Evolutionary conservation across 2,329 filamentous ascomycete species (phyloP).

Genomic region (Paradendryphiella salina): DNA sequence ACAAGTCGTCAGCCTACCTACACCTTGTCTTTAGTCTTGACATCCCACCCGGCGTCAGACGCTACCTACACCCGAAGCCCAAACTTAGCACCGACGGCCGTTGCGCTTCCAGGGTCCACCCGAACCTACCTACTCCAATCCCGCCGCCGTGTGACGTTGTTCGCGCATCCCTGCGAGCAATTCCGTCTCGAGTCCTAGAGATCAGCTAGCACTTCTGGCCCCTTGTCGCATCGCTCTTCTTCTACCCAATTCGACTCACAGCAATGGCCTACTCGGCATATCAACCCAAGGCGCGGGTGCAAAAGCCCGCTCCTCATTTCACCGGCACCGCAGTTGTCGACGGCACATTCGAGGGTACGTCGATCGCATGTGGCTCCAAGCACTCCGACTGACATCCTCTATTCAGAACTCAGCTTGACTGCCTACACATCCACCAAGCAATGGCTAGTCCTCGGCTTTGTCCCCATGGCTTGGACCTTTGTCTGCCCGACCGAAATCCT

Average conservation of each 20-base stretch:
- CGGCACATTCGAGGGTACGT: slow-evolving; percentile 47
- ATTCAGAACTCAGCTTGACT: slow-evolving; percentile 44
- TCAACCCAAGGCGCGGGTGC: slow-evolving; percentile 46
- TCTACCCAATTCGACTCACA: background rate
- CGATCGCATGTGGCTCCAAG: background rate
- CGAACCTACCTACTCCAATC: slow-evolving; percentile 1
- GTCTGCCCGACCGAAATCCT: slow-evolving; percentile 69
- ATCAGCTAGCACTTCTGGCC: background rate
- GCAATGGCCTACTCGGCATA: slow-evolving; percentile 44
- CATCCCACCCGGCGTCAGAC: slow-evolving; percentile 3
- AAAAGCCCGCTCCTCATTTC: slow-evolving; percentile 48
- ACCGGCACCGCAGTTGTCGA: slow-evolving; percentile 47
- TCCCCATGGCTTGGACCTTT: slow-evolving; percentile 70
- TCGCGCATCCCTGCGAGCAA: slow-evolving; percentile 1
- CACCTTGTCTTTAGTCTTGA: background rate
- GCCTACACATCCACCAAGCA: slow-evolving; percentile 51
- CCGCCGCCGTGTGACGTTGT: slow-evolving; percentile 4
- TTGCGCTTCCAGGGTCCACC: slow-evolving; percentile 1
- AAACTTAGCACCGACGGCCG: background rate
- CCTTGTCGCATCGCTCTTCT: slow-evolving; percentile 17
- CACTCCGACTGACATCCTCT: slow-evolving; percentile 11
- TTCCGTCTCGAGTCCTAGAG: slow-evolving; percentile 1
- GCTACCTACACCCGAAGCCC: slow-evolving; percentile 2
- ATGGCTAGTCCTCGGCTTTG: slow-evolving; percentile 68
- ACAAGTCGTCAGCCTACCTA: slow-evolving; percentile 1